A percentile compares a stretch with the other conserved stretches of the same genome.
Conservation (phyloP, 495 filamentous ascomycete species). For the Penicillium odoratum region DNA sequence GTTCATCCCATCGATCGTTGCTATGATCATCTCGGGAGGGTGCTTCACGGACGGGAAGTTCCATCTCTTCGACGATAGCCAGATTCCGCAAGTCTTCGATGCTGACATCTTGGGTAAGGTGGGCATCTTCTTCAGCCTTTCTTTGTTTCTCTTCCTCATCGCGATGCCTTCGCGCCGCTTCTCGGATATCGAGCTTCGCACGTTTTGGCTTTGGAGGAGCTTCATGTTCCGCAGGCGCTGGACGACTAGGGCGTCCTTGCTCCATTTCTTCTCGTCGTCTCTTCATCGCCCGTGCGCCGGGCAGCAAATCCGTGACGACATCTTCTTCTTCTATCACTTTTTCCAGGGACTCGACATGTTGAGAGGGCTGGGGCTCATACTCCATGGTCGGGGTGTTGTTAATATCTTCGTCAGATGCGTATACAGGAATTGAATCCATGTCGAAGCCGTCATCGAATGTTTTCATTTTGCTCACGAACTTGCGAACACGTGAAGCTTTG, state of each 20-base stretch:
- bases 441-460: constrained; percentile 67
- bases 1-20: constrained; percentile 76
- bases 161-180: constrained; percentile 64
- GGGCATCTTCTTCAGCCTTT: constrained; percentile 44
- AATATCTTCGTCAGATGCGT: constrained; percentile 26
- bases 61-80: constrained; percentile 80
- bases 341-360: constrained; percentile 10
- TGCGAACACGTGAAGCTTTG: constrained; percentile 36
- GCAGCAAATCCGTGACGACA: constrained; percentile 64
- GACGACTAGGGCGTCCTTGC: constrained; percentile 9
- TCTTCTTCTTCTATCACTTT: constrained; percentile 49
- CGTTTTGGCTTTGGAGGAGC: constrained; percentile 39
- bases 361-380: constrained; percentile 21
- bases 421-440: constrained; percentile 43
- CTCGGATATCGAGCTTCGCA: constrained; percentile 67
- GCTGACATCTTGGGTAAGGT: constrained; percentile 57
- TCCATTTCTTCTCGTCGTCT: constrained; percentile 49
- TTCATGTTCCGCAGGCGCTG: constrained; percentile 20
- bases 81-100: constrained; percentile 71
- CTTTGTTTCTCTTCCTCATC: constrained; percentile 54
- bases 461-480: constrained; percentile 65
- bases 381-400: constrained; percentile 28
- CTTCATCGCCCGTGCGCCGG: constrained; percentile 72
- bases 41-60: constrained; percentile 46
- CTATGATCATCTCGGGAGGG: constrained; percentile 36